phyloP scores from a whole-genome alignment of 495 filamentous ascomycete species.

The Parathielavia hyrcaniae region DNA sequence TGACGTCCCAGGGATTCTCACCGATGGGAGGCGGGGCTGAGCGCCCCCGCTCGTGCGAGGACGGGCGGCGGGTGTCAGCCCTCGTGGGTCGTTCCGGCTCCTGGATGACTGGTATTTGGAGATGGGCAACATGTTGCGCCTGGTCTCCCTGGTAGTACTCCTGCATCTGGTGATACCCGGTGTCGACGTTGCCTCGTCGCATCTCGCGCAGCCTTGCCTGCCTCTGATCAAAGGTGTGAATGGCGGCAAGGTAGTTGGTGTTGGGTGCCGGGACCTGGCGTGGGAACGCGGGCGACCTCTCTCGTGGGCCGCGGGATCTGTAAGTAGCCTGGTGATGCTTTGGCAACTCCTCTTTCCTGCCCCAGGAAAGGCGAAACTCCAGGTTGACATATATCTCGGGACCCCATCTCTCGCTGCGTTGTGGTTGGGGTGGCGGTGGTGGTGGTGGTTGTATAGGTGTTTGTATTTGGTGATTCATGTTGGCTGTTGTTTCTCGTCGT shows the following conservation, averaged over 20 bases:
- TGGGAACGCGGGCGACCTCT: slow-evolving; percentile 35
- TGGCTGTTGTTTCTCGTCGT: background rate
- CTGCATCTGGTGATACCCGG: slow-evolving; percentile 29
- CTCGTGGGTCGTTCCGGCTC: slow-evolving; percentile 25
- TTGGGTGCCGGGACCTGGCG: slow-evolving; percentile 40
- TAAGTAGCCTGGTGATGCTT: slow-evolving; percentile 42
- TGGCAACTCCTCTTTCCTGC: slow-evolving; percentile 31
- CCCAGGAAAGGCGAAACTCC: slow-evolving; percentile 43
- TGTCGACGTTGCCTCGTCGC: slow-evolving; percentile 3
- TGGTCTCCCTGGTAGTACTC: slow-evolving; percentile 27
- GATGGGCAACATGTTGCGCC: slow-evolving; percentile 9
- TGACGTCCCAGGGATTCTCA: slow-evolving; percentile 41
- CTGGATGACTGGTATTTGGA: slow-evolving; percentile 20
- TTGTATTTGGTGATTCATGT: slow-evolving; percentile 30
- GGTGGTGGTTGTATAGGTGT: slow-evolving; percentile 15
- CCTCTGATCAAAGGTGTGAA: slow-evolving; percentile 30
- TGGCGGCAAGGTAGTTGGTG: slow-evolving; percentile 39
- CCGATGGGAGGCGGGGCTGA: slow-evolving; percentile 43
- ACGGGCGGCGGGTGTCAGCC: slow-evolving; percentile 24
- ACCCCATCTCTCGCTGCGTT: slow-evolving; percentile 20
- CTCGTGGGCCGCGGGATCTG: slow-evolving; percentile 38
- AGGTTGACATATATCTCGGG: slow-evolving; percentile 45
- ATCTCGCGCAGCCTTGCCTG: slow-evolving; percentile 26
- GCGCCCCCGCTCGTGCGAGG: slow-evolving; percentile 36
- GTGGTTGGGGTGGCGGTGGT: background rate